Base-by-base conservation (phyloP, 805 yeast genomes). In the Suhomyces sp. region DNA sequence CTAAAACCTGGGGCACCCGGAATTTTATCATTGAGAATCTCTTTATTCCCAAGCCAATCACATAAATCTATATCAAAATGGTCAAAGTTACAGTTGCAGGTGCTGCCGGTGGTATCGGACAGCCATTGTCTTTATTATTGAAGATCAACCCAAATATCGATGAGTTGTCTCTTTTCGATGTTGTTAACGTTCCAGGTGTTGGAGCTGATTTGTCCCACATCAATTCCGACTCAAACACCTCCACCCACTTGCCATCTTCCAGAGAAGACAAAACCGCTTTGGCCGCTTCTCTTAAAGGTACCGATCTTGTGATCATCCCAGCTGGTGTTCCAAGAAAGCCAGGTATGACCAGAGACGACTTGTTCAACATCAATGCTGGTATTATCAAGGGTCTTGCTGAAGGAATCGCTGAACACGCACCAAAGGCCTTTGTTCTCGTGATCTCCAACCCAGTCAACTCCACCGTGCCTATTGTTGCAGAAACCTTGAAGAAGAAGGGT, bases 91-190 rank as follows among this genome's bases (percentile, higher is more conserved):
- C 95, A 38, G 88, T 88, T 41, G 72, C 82, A 35, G 96, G 96
- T 47, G 96, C 96, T 39, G 88, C 91, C 36, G 95, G 95, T 51
- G 96, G 96, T 42, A 88, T 88, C 56, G 96, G 96, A 37, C 96
- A 88, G 71, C 95, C 96, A 27, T 72, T 88, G 43, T 86, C 95
- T 10, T 76, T 88, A 36, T 72, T 88, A 44, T 70, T 88, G 50
- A 88, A 88, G 63, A 68, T 87, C 41, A 77, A 79, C 50, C 78
- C 77, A 25, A 68, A 72, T 35, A 73, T 81, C 31, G 69, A 72
- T 41, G 79, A 81, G 49, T 71, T 88, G 49, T 79, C 95, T 4
- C 72, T 88, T 39, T 88, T 79, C 63, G 96, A 88, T 69, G 88
- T 88, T 29, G 90, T 85, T 55, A 77, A 81, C 53, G 77, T 83